Base-by-base conservation (phyloP, 768 basidiomycete genomes). In the Lentinula raphanica region DNA sequence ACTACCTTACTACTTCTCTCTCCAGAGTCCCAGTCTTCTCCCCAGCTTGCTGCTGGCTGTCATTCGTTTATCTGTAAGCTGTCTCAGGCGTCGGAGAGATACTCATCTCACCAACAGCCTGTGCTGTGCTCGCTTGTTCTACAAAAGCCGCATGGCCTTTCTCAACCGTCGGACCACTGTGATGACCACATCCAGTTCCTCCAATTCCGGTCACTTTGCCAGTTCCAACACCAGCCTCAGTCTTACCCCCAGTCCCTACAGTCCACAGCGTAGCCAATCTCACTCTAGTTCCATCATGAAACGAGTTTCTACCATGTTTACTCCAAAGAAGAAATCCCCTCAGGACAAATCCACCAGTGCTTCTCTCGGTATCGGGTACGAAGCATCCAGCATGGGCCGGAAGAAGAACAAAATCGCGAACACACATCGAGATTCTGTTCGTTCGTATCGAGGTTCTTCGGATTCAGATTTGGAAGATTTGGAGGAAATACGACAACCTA, bases 271-370 rank as follows among this genome's bases (percentile, higher is more conserved):
- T 9, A 28, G 29, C 32, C 29, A 50, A 29, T 27, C 23, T 12
- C 23, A 53, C 36, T 53, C 51, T 23, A 13, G 6, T 39, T 53
- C 51, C 27, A 53, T 53, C 51, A 53, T 53, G 23, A 53, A 39
- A 39, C 51, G 51, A 27, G 51, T 53, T 25, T 53, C 51, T 1
- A 53, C 51, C 6, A 53, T 53, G 51, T 53, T 53, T n/a, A 53
- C 51, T 36, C 51, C 51, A 21, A 36, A 39, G 11, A 53, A 53
- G 36, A 53, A 36, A 35, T 12, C 23, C 5, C n/a, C 35, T 21
- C 51, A 53, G 36, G 35, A 40, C 36, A 36, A 19, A 5, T 15
- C 46, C 27, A 13, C 46, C n/a, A 21, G n/a, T 39, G 44, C 44
- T 27, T 21, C 15, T 29, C 13, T 48, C 11, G 51, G 51, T 13